Evolutionary conservation across 495 filamentous ascomycete genomes (phyloP), one percentile per base, ranked within the genome.

Genomic region (Neohortaea acidophila): DNA sequence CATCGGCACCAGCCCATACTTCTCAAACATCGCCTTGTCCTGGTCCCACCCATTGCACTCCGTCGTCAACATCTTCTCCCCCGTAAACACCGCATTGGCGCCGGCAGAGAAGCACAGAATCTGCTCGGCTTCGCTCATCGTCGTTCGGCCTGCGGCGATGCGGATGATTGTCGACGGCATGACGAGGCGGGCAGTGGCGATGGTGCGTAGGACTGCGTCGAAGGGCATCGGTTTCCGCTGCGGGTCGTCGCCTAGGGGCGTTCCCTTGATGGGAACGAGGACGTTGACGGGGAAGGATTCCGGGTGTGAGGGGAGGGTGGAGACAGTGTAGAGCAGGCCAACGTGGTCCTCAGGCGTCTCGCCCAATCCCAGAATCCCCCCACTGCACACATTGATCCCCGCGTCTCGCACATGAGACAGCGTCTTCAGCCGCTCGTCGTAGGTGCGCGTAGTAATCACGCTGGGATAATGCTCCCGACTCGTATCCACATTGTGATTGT

Each of bases 401-500:
- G 83, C 83, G 19, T 84, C 72, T 18, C 79, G 70, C 21, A 91
- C 83, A 41, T 85, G 67, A 19, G 66, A 60, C 24, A 91, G 66
- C 0, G 83, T 87, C 42, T 68, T 60, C 19, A 91, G 60, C 5
- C 82, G 72, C 62, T 91, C 83, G 51, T 91, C 83, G 55, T 87
- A 91, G 4, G 70, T 75, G 17, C 83, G 63, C 1, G 81, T 86
- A 2, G 79, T 79, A 55, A 87, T 91, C 36, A 87, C 68, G 28
- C 61, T 69, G 1, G 83, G 81, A 52, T 87, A 91, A 61, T 78
- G 77, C 57, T 87, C 82, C 38, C 83, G 69, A n/a, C 70, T 77
- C 2, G 83, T 91, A 56, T 91, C 83, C 35, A 91, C 64, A 51
- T 91, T 91, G 61, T 91, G 83, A 59, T 91, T 87, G 56, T 87